Evolutionary conservation across 2,329 filamentous ascomycete genomes (phyloP).

Genomic region (Alternaria brassicae): DNA sequence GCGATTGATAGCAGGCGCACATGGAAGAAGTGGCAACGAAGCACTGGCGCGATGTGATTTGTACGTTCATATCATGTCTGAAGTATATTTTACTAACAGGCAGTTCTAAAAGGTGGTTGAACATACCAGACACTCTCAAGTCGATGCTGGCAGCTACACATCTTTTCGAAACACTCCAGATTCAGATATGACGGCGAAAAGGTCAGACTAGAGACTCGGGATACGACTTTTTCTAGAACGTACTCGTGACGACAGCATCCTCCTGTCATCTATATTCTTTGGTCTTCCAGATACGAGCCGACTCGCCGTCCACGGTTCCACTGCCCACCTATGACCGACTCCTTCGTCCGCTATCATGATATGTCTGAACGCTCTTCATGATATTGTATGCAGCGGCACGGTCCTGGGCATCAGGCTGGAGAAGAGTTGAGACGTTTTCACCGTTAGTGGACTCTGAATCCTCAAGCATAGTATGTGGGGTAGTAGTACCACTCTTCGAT

Average conservation of each 20-base stretch:
- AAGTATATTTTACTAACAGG: background rate
- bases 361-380: background rate
- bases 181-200: background rate
- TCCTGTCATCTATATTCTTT: background rate
- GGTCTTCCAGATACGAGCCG: background rate
- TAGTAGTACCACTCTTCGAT: background rate
- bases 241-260: background rate
- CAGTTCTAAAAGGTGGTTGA: background rate
- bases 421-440: background rate
- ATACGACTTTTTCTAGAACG: too few relatives aligned
- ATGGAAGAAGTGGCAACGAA: background rate
- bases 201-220: background rate
- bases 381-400: background rate
- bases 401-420: background rate
- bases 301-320: background rate
- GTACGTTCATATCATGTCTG: background rate
- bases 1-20: background rate
- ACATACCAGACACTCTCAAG: too few relatives aligned
- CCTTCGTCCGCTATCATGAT: background rate
- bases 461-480: background rate
- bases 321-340: background rate
- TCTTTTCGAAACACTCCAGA: background rate
- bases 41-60: background rate
- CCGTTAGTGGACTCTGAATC: background rate
- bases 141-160: background rate